phyloP scores from a whole-genome alignment of 2,329 filamentous ascomycete species.

The Ceratocystis harringtonii region DNA sequence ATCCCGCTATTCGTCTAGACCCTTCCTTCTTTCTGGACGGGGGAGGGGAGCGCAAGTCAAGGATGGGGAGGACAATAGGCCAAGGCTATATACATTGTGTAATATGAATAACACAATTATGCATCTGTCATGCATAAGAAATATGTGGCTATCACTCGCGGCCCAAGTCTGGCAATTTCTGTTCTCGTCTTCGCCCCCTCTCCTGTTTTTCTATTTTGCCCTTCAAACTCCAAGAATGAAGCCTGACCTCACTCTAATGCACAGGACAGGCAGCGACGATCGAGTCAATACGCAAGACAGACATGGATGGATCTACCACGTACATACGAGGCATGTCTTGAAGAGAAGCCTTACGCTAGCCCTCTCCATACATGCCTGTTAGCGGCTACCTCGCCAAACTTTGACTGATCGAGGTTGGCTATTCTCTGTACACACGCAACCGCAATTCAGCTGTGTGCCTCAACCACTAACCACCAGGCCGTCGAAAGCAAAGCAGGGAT shows the following conservation, averaged over 20 bases:
- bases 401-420: too few relatives aligned
- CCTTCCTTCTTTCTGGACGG: background rate
- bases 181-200: background rate
- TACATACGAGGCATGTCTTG: background rate
- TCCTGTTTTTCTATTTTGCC: background rate
- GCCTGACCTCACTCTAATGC: background rate
- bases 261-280: background rate
- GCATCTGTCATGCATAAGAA: too few relatives aligned
- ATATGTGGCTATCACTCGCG: too few relatives aligned
- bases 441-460: too few relatives aligned
- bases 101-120: too few relatives aligned
- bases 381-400: too few relatives aligned
- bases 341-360: background rate
- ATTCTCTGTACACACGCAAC: too few relatives aligned
- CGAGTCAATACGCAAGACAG: background rate
- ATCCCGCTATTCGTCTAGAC: background rate
- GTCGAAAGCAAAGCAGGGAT: background rate
- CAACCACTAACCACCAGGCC: too few relatives aligned
- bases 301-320: background rate
- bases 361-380: background rate
- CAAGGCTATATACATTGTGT: too few relatives aligned
- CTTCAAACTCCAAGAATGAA: background rate
- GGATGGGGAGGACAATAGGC: background rate
- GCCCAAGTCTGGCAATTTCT: too few relatives aligned
- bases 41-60: background rate